These are phyloP conservation scores for Discostella pseudostelligera DNA, from an alignment of 108 stramenopile genomes.

Conservation along the genomic window DNA sequence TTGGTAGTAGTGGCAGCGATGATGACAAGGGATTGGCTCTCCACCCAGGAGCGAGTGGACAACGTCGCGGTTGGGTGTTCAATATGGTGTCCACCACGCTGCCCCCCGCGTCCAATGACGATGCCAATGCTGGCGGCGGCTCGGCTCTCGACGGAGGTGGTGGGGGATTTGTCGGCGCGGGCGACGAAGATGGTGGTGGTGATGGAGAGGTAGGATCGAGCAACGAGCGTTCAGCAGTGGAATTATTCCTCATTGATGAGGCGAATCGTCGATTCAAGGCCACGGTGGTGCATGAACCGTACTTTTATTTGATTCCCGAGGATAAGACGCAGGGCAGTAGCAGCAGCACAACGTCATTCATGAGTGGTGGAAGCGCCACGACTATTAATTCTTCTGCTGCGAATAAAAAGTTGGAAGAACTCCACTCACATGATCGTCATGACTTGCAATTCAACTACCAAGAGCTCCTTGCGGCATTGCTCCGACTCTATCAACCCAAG, in stretches of 20 bases:
- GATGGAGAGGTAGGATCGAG: no score
- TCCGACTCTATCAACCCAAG: constrained; percentile 62
- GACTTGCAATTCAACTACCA: constrained; percentile 54
- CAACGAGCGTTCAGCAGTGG: no score
- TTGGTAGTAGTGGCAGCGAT: no score
- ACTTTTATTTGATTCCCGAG: constrained; percentile 88
- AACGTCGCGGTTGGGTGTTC: constrained; percentile 85
- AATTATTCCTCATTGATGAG: no score
- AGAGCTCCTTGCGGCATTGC: constrained; percentile 63
- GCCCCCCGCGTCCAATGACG: constrained; percentile 12
- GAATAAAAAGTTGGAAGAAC: constrained; percentile 18
- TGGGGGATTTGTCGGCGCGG: no score
- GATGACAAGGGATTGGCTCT: constrained; percentile 37
- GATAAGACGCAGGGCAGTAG: constrained; percentile 14
- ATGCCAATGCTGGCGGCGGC: constrained; percentile 18
- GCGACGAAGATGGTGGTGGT: no score
- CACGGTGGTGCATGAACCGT: no score
- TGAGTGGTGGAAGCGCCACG: constrained; percentile 22
- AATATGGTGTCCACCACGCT: constrained; percentile 91
- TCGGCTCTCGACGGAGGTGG: no score
- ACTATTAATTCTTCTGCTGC: constrained; percentile 30
- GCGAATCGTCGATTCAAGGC: no score
- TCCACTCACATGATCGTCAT: constrained; percentile 25
- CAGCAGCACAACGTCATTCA: constrained; percentile 3
- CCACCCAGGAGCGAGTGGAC: constrained; percentile 16